Evolutionary conservation across 495 filamentous ascomycete genomes (phyloP).

Genomic region (Jackrogersella multiformis): DNA sequence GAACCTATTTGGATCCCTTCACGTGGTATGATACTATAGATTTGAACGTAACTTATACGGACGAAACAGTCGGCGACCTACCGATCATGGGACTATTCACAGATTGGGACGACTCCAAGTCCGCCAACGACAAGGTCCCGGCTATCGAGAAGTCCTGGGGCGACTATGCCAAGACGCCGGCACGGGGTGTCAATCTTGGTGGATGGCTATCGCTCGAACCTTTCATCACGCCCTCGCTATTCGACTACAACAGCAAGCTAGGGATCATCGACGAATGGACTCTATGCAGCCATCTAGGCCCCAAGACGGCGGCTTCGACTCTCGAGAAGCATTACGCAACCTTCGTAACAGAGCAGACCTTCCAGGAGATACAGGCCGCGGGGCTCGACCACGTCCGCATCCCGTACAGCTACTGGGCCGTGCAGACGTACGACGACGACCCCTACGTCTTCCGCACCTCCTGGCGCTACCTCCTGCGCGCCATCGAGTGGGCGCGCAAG

Average conservation of each 20-base stretch:
- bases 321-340: constrained; percentile 91
- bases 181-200: constrained; percentile 90
- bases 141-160: constrained; percentile 75
- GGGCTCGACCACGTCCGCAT: constrained; percentile 97
- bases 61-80: constrained; percentile 82
- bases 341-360: constrained; percentile 85
- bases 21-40: constrained; percentile 91
- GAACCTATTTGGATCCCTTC: constrained; percentile 86
- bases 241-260: constrained; percentile 70
- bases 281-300: constrained; percentile 73
- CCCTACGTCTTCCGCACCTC: constrained; percentile 86
- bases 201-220: constrained; percentile 96
- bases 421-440: constrained; percentile 84
- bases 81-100: constrained; percentile 89
- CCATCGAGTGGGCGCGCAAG: constrained; percentile 92
- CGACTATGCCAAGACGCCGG: constrained; percentile 79
- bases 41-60: constrained; percentile 95
- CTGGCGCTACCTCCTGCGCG: constrained; percentile 94
- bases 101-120: constrained; percentile 83
- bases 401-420: constrained; percentile 94
- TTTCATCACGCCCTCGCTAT: constrained; percentile 93
- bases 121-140: constrained; percentile 81
- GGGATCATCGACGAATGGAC: constrained; percentile 91
- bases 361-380: constrained; percentile 83
- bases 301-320: constrained; percentile 63